These are phyloP conservation scores for Aegilops longissima DNA, from an alignment of 176 grass and related monocot genomes.

Conservation along the genomic window DNA sequence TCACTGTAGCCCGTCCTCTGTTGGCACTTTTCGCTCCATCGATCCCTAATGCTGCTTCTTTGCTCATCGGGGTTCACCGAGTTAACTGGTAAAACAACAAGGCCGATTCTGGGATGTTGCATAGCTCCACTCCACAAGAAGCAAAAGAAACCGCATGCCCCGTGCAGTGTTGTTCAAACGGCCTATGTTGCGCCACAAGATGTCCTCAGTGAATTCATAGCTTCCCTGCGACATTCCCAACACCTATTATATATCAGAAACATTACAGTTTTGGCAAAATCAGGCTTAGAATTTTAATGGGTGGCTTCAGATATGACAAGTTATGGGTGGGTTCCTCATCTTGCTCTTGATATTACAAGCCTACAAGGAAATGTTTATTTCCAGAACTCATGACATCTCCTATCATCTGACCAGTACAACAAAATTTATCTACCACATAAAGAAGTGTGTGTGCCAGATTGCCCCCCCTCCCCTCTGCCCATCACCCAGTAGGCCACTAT, in stretches of 20 bases:
- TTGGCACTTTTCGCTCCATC: too few relatives aligned
- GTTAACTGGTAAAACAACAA: too few relatives aligned
- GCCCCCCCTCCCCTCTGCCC: too few relatives aligned
- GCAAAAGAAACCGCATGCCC: background rate
- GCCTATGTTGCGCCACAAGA: background rate
- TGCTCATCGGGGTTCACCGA: background rate
- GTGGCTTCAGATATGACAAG: background rate
- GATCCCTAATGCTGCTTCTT: background rate
- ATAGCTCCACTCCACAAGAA: background rate
- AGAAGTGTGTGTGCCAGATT: too few relatives aligned
- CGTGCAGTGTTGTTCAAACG: background rate
- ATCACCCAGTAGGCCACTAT: too few relatives aligned
- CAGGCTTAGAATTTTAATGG: too few relatives aligned
- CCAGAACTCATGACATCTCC: too few relatives aligned
- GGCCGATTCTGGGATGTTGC: background rate
- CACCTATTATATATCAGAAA: background rate
- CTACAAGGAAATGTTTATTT: background rate
- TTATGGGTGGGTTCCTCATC: background rate
- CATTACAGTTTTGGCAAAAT: background rate
- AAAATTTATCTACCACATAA: too few relatives aligned
- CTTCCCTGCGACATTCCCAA: background rate
- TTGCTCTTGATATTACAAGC: too few relatives aligned
- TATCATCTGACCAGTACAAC: too few relatives aligned
- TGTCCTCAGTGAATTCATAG: background rate
- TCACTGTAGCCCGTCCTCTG: too few relatives aligned